Conservation (phyloP, 768 basidiomycete species). For the Piloderma croceum region DNA sequence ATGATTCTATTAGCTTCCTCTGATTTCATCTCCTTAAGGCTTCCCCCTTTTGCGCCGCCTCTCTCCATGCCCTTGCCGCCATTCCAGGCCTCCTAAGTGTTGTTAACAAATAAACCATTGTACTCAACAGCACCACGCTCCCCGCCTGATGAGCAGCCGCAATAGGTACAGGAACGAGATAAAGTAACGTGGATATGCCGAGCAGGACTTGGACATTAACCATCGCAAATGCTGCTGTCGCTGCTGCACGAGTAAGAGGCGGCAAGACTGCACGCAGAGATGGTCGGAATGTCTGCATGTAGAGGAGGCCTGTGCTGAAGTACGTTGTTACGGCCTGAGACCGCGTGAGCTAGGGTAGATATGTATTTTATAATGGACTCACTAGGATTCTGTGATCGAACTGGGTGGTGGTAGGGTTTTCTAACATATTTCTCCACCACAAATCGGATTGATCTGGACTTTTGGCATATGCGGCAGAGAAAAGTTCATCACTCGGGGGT, state of each 20-base stretch:
- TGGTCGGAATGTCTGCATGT: conserved; percentile 48
- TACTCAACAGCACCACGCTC: conserved; percentile 80
- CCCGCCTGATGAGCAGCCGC: conserved; percentile 96
- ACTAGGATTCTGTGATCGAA: conserved; percentile 93
- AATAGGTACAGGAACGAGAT: conserved; percentile 87
- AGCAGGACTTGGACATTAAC: conserved; percentile 78
- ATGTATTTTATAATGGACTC: conserved; percentile 26
- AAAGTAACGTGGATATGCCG: conserved; percentile 77
- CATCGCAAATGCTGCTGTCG: conserved; percentile 64
- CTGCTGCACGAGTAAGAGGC: conserved; percentile 48
- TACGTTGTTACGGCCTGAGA: conserved; percentile 83
- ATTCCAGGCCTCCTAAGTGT: conserved; percentile 63
- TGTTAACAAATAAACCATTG: conserved; percentile 72
- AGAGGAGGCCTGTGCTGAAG: conserved; percentile 58
- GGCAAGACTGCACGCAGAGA: conserved; percentile 49
- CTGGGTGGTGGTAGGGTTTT: conserved; percentile 97
- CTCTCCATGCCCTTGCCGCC: conserved; percentile 60
- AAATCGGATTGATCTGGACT: conserved; percentile 61
- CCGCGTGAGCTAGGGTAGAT: not conserved
- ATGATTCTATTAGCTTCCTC: no score
- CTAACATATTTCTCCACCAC: conserved; percentile 96
- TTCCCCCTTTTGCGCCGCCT: conserved; percentile 20
- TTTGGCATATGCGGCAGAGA: conserved; percentile 71
- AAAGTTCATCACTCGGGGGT: conserved; percentile 79
- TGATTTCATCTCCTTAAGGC: no score